These are phyloP conservation scores for Pseudozyma thailandica DNA, from an alignment of 1,284 basidiomycete species.

Conservation along the genomic window DNA sequence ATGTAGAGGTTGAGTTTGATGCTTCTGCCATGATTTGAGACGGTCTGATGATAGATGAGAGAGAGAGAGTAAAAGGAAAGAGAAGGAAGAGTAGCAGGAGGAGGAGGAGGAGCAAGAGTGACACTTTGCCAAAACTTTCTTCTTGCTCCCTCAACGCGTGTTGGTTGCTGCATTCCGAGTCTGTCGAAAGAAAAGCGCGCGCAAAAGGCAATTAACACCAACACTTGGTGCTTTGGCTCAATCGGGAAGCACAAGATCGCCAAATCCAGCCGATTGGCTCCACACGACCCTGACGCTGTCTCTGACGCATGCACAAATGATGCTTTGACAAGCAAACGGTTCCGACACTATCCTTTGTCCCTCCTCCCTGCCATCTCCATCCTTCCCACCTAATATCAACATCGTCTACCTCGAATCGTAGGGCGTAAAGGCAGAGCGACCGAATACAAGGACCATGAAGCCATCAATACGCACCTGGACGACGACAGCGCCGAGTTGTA, in stretches of 20 bases:
- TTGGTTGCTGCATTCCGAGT: background rate
- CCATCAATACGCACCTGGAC: conserved; percentile 17
- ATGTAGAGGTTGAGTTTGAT: conserved; percentile 11
- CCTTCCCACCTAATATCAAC: background rate
- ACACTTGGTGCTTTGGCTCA: no score
- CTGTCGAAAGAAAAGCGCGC: background rate
- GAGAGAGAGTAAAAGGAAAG: no score
- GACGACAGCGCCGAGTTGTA: background rate
- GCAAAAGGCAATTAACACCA: background rate
- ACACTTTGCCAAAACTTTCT: conserved; percentile 6
- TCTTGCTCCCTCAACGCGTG: background rate
- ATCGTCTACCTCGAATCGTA: background rate
- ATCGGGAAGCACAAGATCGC: no score
- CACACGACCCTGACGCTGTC: conserved; percentile 7
- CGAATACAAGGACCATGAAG: conserved; percentile 1
- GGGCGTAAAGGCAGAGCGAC: background rate
- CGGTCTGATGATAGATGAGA: conserved; percentile 1
- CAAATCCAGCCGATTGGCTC: no score
- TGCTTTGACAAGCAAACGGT: background rate
- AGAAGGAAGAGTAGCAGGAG: no score
- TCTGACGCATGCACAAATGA: no score
- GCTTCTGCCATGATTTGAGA: conserved; percentile 12
- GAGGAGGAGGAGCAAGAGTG: conserved; percentile 4
- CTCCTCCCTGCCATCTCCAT: background rate
- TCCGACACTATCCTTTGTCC: background rate